Conservation (phyloP, 169 alveolate genomes). For the Theileria annulata region DNA sequence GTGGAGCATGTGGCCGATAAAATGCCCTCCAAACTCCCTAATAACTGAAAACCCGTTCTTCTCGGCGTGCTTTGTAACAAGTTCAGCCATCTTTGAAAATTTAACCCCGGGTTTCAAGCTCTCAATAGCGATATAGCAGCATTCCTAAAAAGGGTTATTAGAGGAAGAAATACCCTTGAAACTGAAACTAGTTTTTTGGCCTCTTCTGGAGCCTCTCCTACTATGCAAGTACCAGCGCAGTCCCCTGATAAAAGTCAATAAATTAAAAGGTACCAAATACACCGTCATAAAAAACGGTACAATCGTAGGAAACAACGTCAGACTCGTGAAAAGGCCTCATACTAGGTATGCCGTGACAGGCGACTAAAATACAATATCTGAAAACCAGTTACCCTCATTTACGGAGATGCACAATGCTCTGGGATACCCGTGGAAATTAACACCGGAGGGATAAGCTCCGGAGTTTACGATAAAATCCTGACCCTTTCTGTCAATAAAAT, state of each 20-base stretch:
- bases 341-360: slow-evolving; percentile 93
- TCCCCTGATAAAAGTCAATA: slow-evolving; percentile 78
- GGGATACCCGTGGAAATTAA: slow-evolving; percentile 90
- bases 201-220: slow-evolving; percentile 67
- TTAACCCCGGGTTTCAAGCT: slow-evolving; percentile 86
- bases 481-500: slow-evolving; percentile 85
- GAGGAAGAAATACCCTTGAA: slow-evolving; percentile 42
- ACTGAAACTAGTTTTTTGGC: slow-evolving; percentile 61
- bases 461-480: slow-evolving; percentile 82
- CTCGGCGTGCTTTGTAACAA: slow-evolving; percentile 79
- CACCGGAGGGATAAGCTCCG: slow-evolving; percentile 93
- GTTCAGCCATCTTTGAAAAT: slow-evolving; percentile 84
- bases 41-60: slow-evolving; percentile 83
- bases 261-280: slow-evolving; percentile 80
- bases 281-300: slow-evolving; percentile 86
- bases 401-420: slow-evolving; percentile 90
- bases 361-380: slow-evolving; percentile 53
- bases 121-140: slow-evolving; percentile 83
- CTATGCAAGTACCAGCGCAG: slow-evolving; percentile 75
- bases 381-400: slow-evolving; percentile 78
- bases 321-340: slow-evolving; percentile 82
- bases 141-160: slow-evolving; percentile 47
- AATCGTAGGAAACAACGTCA: slow-evolving; percentile 89
- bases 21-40: slow-evolving; percentile 90
- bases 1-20: slow-evolving; percentile 89